Evolutionary conservation across 129 eudicot genomes (phyloP), one percentile per base, ranked within the genome.

Genomic region (Helianthus tuberosus): DNA sequence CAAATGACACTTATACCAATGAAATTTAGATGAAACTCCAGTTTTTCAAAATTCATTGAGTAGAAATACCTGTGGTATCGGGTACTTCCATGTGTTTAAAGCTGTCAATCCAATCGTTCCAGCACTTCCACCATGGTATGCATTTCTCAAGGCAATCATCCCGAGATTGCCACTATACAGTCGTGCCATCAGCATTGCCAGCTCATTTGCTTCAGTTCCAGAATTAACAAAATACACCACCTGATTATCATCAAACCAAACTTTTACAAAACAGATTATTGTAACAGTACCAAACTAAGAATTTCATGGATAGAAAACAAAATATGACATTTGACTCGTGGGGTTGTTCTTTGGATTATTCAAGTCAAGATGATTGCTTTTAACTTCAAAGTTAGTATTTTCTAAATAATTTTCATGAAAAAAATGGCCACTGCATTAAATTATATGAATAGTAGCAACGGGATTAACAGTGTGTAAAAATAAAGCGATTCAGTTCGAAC

Each of bases 181-280:
- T 8, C 96, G 74, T 13, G 99, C 97, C 96, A 95, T 91, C 81
- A 95, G 64, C 91, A 91, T 86, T 54, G 99, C 99, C 43, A 91
- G 78, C 74, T 95, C 99, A 75, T 95, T 95, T 80, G 99, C 99
- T 84, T 95, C 97, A 3, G 99, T 95, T 51, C 97, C 99, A 54
- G 97, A 95, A 75, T 95, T 95, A 7, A 92, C 97, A 83, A 95
- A 91, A 86, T 89, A 95, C 57, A 95, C 99, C 79, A 95, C 97
- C 99, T 95, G 85, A 73, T 48, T 60, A 57, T 81, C 64, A 64
- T 11, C 36, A 39, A 49, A 71, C 76, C 11, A 10, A 73, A n/a
- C 55, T 14, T 59, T 72, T 23, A 73, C 58, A 38, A 11, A 64
- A 60, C 6, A n/a, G 1, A 38, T 39, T 49, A 41, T 68, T 35